Evolutionary conservation across 768 basidiomycete genomes (phyloP), one percentile per base, ranked within the genome.

Genomic region (Suillus plorans): DNA sequence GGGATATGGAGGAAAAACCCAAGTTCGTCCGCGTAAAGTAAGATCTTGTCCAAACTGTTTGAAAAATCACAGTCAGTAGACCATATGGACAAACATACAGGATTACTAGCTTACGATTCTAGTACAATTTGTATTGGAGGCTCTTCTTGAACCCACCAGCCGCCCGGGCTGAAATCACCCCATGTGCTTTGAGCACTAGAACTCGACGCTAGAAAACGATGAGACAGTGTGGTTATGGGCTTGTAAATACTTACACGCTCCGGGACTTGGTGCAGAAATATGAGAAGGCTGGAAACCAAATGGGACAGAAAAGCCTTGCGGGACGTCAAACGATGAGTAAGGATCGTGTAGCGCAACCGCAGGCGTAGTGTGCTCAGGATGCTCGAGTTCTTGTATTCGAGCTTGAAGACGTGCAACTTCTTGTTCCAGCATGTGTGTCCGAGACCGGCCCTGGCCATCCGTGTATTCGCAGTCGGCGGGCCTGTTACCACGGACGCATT

Each of bases 381-480:
- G 76, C 69, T 88, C 86, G 36, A 86, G 74, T 71, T 88, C 86
- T 57, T 78, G 78, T 9, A 91, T 77, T 45, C 88, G 82, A 47
- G 84, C 81, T 72, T 84, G 83, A 42, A 90, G 76, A 37, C 84
- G 79, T 1, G 80, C 76, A 28, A 90, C 78, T 1, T 86, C 82
- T 44, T 88, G 87, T 71, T 89, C 87, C 22, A 91, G 74, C 5
- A 80, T 78, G 69, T 87, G 81, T 4, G 85, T 89, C 62, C 84
- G 78, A 22, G 89, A 86, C 64, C 86, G 83, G 50, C 83, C 83
- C 39, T 82, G 82, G 6, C 85, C 86, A 69, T 90, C 89, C 7
- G 85, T 80, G 73, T 90, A 91, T 75, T 91, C 89, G 73, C 90
- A 91, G 37, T 87, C 87, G 61, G 88, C 88, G 34, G 81, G 81